Evolutionary conservation across 176 grass and related monocot genomes (phyloP), one percentile per base, ranked within the genome.

Genomic region (Alopecurus myosuroides): DNA sequence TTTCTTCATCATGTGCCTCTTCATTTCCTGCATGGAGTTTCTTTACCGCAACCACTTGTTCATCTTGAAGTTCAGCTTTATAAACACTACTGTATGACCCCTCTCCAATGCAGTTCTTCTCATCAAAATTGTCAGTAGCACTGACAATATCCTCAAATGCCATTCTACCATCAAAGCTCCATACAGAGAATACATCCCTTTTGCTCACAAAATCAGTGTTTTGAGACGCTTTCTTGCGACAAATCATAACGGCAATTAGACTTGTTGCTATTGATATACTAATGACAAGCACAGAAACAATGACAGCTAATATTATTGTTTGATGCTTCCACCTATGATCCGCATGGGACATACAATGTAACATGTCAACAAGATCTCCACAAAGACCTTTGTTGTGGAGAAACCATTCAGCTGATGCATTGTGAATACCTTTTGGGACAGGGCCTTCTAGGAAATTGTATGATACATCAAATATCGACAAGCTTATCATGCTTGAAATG

Each of bases 361-460:
- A 6, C 11, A 81, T 0, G 11, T 44, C 61, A 67, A n/a, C 6
- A 35, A 81, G 28, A 0, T 67, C 42, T 35, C 78, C 78, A 2
- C 78, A 81, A 49, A 81, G 61, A 67, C 19, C 78, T 22, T 64
- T 80, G 17, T 80, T 80, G 9, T 65, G 57, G 0, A 80, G 3
- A 80, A 80, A 80, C 77, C 78, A 81, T 34, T 35, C 6, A 15
- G 19, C 60, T 42, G 57, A 79, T 26, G 56, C 77, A 44, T 79
- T 79, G 77, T 20, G 39, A 39, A 62, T 62, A 36, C 36, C 37
- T 2, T 7, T 8, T 11, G 44, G 78, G 7, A 81, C 7, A 25
- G 78, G 23, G 0, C 78, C 78, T 51, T 82, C 71, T 9, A 91
- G 40, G 37, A 70, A 30, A 7, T 91, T 91, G 48, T 78, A 91